Percentiles rank a stretch among this genome's conserved stretches.
Conservation (phyloP, 2,329 filamentous ascomycete species). For the Aureobasidium sp. region DNA sequence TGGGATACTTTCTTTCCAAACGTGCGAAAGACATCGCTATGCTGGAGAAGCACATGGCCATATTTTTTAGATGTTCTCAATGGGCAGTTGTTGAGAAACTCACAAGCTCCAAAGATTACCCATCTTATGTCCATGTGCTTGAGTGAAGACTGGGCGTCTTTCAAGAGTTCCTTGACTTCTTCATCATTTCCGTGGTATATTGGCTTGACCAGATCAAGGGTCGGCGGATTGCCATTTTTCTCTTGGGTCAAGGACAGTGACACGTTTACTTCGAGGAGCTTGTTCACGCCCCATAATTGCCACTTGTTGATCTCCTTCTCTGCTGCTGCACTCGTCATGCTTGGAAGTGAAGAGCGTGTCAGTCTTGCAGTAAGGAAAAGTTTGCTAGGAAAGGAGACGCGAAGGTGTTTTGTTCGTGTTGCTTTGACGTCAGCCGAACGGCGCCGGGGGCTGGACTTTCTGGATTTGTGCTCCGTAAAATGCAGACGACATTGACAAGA, state of each 20-base stretch:
- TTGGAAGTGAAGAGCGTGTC: not conserved
- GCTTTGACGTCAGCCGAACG: not conserved
- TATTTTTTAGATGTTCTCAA: not conserved
- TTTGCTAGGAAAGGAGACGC: not conserved
- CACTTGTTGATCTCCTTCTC: not conserved
- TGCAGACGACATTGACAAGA: constrained; percentile 5
- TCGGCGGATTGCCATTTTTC: not conserved
- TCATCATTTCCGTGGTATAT: not conserved
- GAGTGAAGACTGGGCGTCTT: not conserved
- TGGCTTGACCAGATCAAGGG: not conserved
- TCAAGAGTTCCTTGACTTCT: not conserved
- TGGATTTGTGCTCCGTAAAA: constrained; percentile 3
- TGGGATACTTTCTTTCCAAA: not conserved
- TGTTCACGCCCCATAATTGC: constrained; percentile 1
- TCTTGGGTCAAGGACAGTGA: not conserved
- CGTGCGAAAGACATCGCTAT: not conserved
- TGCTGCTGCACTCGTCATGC: not conserved
- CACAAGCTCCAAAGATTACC: not conserved
- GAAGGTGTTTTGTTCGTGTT: constrained; percentile 4
- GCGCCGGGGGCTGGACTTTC: not conserved
- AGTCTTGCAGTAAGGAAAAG: not conserved
- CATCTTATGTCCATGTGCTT: not conserved
- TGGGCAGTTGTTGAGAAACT: not conserved
- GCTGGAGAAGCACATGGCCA: not conserved
- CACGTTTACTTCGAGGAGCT: not conserved